A percentile compares a stretch with the other conserved stretches of the same genome.
phyloP scores from a whole-genome alignment of 129 eudicot species.

The Rutidosis leptorrhynchoides region DNA sequence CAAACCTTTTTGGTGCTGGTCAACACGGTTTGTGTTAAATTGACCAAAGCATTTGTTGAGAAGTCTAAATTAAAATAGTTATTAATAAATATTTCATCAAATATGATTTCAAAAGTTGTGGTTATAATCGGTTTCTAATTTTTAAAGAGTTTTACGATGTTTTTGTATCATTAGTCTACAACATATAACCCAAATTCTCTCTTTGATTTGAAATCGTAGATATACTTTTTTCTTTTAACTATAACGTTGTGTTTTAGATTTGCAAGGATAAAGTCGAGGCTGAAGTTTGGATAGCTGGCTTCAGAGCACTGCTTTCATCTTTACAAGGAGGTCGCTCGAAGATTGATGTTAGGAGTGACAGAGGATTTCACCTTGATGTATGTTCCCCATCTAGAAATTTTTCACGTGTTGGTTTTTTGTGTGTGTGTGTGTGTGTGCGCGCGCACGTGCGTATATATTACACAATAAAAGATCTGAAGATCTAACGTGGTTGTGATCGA shows the following conservation, averaged over 20 bases:
- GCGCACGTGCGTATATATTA: too few species aligned
- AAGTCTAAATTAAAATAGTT: too few species aligned
- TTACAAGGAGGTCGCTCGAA: slow-evolving; percentile 90
- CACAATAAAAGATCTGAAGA: too few species aligned
- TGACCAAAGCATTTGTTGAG: neutral
- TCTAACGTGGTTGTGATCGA: slow-evolving; percentile 11
- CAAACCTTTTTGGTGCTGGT: neutral
- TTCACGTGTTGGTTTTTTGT: neutral
- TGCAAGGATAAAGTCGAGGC: slow-evolving; percentile 97
- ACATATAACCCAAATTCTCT: neutral
- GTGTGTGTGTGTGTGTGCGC: too few species aligned
- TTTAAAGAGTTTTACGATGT: too few species aligned
- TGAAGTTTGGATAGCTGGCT: slow-evolving; percentile 94
- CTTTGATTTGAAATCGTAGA: neutral
- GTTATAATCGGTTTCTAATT: too few species aligned
- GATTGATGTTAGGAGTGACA: slow-evolving; percentile 93
- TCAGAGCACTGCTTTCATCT: slow-evolving; percentile 62
- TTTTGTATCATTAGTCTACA: too few species aligned
- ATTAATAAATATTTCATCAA: too few species aligned
- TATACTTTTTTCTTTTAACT: neutral
- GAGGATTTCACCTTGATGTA: slow-evolving; percentile 83
- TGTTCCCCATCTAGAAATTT: slow-evolving; percentile 17
- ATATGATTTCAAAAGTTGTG: too few species aligned
- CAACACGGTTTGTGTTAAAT: neutral
- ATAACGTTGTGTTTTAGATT: slow-evolving; percentile 41